Evolutionary conservation across 805 yeast genomes (phyloP).

Genomic region (Metschnikowia proteae): DNA sequence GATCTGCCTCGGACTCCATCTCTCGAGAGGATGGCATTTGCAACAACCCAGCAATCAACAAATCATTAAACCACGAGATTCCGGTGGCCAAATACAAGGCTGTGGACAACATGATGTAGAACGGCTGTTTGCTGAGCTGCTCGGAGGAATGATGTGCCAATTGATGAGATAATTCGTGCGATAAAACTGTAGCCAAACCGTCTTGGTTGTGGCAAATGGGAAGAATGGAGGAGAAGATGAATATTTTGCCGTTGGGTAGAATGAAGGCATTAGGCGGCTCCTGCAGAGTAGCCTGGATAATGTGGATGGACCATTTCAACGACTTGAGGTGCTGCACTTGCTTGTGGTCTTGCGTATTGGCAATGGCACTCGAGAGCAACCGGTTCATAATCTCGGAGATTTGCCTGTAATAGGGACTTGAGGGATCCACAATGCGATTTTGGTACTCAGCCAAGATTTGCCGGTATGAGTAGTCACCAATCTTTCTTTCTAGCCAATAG

Average conservation of each 20-base stretch:
- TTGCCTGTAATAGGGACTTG: constrained; percentile 54
- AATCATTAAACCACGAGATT: constrained; percentile 54
- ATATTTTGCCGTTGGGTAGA: constrained; percentile 93
- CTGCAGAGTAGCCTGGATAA: constrained; percentile 48
- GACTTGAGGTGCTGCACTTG: constrained; percentile 36
- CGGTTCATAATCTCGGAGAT: constrained; percentile 63
- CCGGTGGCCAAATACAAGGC: constrained; percentile 52
- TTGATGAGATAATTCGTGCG: constrained; percentile 94
- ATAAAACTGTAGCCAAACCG: constrained; percentile 90
- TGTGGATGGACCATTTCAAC: constrained; percentile 75
- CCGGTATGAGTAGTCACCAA: constrained; percentile 63
- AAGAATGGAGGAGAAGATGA: constrained; percentile 75
- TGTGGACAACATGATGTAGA: constrained; percentile 54
- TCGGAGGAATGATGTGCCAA: constrained; percentile 90
- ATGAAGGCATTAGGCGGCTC: constrained; percentile 97
- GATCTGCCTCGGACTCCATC: constrained; percentile 96
- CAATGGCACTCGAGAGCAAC: constrained; percentile 56
- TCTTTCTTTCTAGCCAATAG: constrained; percentile 53
- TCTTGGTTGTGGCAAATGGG: constrained; percentile 78
- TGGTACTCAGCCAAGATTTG: constrained; percentile 56
- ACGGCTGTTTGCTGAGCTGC: constrained; percentile 70
- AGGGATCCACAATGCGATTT: constrained; percentile 52
- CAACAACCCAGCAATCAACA: constrained; percentile 53
- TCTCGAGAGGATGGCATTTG: constrained; percentile 84
- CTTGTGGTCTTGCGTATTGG: constrained; percentile 25